Percentiles rank a stretch among this genome's conserved stretches.
These are phyloP conservation scores for Helenozyma baotianmanensis DNA, from an alignment of 805 yeast species.

Conservation along the genomic window DNA sequence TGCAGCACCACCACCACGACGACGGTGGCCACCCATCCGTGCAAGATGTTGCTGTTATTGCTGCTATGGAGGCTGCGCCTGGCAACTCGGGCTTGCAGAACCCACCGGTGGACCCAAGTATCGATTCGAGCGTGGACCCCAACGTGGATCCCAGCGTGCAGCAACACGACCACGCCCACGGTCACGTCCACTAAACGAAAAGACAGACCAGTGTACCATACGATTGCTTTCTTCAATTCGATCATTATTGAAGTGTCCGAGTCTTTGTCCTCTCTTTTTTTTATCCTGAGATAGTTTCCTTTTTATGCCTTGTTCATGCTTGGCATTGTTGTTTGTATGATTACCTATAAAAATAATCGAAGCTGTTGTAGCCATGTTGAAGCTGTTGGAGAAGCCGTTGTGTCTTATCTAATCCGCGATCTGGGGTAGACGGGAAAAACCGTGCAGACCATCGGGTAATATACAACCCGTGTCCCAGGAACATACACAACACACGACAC, in stretches of 20 bases:
- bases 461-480: too few relatives aligned
- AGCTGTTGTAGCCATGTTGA: too few relatives aligned
- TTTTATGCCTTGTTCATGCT: neutral
- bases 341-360: conserved; percentile 6
- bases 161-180: conserved; percentile 38
- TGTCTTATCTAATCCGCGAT: too few relatives aligned
- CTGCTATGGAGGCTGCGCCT: conserved; percentile 37
- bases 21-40: conserved; percentile 25
- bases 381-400: too few relatives aligned
- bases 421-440: too few relatives aligned
- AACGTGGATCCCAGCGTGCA: conserved; percentile 42
- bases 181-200: conserved; percentile 15
- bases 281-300: neutral
- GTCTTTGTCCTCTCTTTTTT: neutral
- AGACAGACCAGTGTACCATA: conserved; percentile 9
- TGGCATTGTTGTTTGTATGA: conserved; percentile 11
- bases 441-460: too few relatives aligned
- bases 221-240: conserved; percentile 3
- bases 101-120: conserved; percentile 31
- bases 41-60: conserved; percentile 41
- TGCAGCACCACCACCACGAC: conserved; percentile 23
- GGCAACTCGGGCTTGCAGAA: conserved; percentile 22
- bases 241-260: conserved; percentile 1
- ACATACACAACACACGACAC: too few relatives aligned
- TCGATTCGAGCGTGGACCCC: conserved; percentile 38